Evolutionary conservation across 441 rosid genomes (phyloP).

Genomic region (Dalechampia spathulata): DNA sequence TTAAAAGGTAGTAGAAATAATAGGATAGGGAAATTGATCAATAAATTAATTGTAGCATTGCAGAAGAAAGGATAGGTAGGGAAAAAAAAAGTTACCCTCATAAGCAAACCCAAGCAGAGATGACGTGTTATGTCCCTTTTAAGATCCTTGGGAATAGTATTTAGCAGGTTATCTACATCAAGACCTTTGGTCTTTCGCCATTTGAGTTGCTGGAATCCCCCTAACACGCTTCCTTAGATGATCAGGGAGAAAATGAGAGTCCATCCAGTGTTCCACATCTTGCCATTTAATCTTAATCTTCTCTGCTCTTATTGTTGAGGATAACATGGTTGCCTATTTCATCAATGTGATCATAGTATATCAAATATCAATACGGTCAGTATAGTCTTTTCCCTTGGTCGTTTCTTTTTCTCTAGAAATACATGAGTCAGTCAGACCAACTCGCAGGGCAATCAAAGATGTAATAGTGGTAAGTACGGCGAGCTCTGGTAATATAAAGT

Average conservation of each 20-base stretch:
- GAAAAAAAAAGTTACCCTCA: conserved; percentile 52
- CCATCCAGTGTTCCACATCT: conserved; percentile 76
- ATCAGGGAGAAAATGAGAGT: conserved; percentile 54
- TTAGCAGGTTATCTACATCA: conserved; percentile 55
- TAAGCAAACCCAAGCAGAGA: conserved; percentile 67
- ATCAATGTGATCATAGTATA: background rate
- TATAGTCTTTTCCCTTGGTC: no score
- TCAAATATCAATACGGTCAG: no score
- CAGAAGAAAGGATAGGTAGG: background rate
- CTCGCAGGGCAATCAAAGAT: background rate
- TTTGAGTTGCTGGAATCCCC: conserved; percentile 50
- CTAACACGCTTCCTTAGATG: conserved; percentile 47
- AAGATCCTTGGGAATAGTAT: conserved; percentile 61
- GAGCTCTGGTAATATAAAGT: no score
- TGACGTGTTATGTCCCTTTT: conserved; percentile 73
- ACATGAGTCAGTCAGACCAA: no score
- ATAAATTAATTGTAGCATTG: background rate
- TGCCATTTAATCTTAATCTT: conserved; percentile 66
- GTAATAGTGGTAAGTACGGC: no score
- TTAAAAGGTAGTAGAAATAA: no score
- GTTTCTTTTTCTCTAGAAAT: no score
- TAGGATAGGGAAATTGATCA: background rate
- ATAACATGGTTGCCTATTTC: conserved; percentile 56
- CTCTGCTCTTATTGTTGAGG: conserved; percentile 57
- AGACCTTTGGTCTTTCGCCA: conserved; percentile 79